Percentiles rank a stretch among this genome's conserved stretches.
Conservation (phyloP, 202 grass and related monocot species). For the Elaeis oleifera region DNA sequence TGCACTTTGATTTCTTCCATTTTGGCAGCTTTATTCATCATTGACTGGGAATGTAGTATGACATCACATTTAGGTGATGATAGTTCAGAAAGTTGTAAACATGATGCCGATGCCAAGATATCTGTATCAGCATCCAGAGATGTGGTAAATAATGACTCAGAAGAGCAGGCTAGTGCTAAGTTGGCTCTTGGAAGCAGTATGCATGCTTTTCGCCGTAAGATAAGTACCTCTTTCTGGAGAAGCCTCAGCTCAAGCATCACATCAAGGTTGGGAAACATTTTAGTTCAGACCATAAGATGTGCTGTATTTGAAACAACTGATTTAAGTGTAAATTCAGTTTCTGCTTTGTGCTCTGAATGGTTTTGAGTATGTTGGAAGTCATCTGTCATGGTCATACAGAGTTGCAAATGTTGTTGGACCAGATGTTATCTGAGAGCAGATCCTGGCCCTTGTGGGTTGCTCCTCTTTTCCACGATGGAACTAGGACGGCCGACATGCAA, state of each 20-base stretch:
- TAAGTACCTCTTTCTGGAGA: slow-evolving; percentile 58
- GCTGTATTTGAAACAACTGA: slow-evolving; percentile 49
- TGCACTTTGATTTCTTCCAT: slow-evolving; percentile 42
- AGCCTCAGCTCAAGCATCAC: slow-evolving; percentile 39
- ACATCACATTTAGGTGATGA: slow-evolving; percentile 28
- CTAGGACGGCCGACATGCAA: slow-evolving; percentile 26
- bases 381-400: slow-evolving; percentile 45
- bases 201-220: slow-evolving; percentile 39
- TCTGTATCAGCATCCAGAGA: slow-evolving; percentile 11
- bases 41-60: slow-evolving; percentile 77
- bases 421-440: slow-evolving; percentile 59
- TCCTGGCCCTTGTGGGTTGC: slow-evolving; percentile 74
- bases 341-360: slow-evolving; percentile 60
- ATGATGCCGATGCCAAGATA: slow-evolving; percentile 11
- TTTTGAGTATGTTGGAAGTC: slow-evolving; percentile 48
- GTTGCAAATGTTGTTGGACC: slow-evolving; percentile 56
- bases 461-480: slow-evolving; percentile 33
- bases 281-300: slow-evolving; percentile 69
- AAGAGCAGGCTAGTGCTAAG: slow-evolving; percentile 30
- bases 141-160: slow-evolving; percentile 7
- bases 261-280: slow-evolving; percentile 43
- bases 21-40: slow-evolving; percentile 65
- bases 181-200: slow-evolving; percentile 50
- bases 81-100: slow-evolving; percentile 26
- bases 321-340: slow-evolving; percentile 26